Evolutionary conservation across 352 stramenopile species (phyloP).

Genomic region (Phytophthora palmivora): DNA sequence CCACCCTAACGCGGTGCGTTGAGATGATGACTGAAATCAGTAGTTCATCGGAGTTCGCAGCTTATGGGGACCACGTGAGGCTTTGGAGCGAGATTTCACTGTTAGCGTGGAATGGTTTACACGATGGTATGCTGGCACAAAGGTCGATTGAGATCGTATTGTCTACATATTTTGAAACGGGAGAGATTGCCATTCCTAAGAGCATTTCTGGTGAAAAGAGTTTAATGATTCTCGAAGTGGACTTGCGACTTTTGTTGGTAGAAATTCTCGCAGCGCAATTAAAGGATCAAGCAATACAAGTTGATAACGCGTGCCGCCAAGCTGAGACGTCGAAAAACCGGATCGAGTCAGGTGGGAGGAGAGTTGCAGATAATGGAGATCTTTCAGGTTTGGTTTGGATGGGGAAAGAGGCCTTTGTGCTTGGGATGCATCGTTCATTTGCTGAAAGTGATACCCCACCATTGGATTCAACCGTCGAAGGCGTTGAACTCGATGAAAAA

Average conservation of each 20-base stretch:
- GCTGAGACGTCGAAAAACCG: slow-evolving; percentile 11
- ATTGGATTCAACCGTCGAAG: slow-evolving; percentile 3
- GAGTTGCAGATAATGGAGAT: slow-evolving; percentile 16
- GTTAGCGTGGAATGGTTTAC: slow-evolving; percentile 53
- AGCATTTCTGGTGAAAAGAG: slow-evolving; percentile 51
- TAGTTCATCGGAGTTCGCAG: slow-evolving; percentile 1
- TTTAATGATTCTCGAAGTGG: slow-evolving; percentile 59
- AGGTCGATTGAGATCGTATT: slow-evolving; percentile 40
- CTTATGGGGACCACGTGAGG: slow-evolving; percentile 30
- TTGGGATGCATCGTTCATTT: slow-evolving; percentile 42
- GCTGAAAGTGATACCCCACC: slow-evolving; percentile 4
- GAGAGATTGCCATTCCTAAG: slow-evolving; percentile 13
- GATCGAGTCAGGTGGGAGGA: slow-evolving; percentile 8
- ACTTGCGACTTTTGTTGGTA: slow-evolving; percentile 54
- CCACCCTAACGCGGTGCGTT: slow-evolving; percentile 33
- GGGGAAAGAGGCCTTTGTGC: slow-evolving; percentile 35
- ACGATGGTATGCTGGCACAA: slow-evolving; percentile 40
- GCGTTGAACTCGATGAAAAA: slow-evolving; percentile 15
- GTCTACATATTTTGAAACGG: slow-evolving; percentile 50
- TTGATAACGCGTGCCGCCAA: slow-evolving; percentile 17
- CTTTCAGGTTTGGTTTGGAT: slow-evolving; percentile 29
- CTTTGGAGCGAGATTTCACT: slow-evolving; percentile 58
- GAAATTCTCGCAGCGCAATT: slow-evolving; percentile 55
- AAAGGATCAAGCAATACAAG: slow-evolving; percentile 32
- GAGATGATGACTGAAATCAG: slow-evolving; percentile 26